Evolutionary conservation across 345 rosid species (phyloP).

Genomic region (Gynandropsis gynandra): DNA sequence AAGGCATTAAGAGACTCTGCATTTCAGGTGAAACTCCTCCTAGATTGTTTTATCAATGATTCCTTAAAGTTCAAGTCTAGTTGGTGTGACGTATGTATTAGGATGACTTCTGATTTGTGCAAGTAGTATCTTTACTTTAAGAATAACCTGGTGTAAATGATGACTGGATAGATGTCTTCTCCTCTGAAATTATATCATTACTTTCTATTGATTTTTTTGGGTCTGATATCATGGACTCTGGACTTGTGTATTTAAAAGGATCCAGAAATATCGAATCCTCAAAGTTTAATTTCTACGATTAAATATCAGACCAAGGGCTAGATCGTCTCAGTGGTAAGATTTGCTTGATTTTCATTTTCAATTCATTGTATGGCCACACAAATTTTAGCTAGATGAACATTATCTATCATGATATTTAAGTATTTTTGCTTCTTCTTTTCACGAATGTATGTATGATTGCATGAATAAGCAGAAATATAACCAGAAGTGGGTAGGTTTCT

Average conservation of each 20-base stretch:
- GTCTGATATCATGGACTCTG: constrained; percentile 64
- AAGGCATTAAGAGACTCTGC: constrained; percentile 82
- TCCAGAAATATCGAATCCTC: constrained; percentile 53
- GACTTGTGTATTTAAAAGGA: constrained; percentile 46
- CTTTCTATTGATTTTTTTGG: constrained; percentile 79
- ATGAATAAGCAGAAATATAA: too few species aligned
- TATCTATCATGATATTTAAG: too few species aligned
- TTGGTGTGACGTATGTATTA: constrained; percentile 1
- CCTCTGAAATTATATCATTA: constrained; percentile 74
- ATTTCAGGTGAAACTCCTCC: constrained; percentile 51
- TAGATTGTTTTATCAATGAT: neutral
- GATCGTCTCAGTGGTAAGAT: constrained; percentile 43
- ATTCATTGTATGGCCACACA: too few species aligned
- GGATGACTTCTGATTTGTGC: constrained; percentile 7
- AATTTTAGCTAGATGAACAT: neutral
- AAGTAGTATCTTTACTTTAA: constrained; percentile 65
- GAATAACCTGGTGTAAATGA: constrained; percentile 70
- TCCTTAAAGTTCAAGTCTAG: neutral
- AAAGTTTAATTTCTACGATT: constrained; percentile 52
- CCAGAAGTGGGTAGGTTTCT: too few species aligned
- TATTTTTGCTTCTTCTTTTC: too few species aligned
- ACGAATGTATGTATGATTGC: too few species aligned
- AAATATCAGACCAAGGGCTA: constrained; percentile 61
- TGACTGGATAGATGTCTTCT: constrained; percentile 78
- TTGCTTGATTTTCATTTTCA: constrained; percentile 5